Base-by-base conservation (phyloP, 1,284 basidiomycete species). In the Cutaneotrichosporon sp. region DNA sequence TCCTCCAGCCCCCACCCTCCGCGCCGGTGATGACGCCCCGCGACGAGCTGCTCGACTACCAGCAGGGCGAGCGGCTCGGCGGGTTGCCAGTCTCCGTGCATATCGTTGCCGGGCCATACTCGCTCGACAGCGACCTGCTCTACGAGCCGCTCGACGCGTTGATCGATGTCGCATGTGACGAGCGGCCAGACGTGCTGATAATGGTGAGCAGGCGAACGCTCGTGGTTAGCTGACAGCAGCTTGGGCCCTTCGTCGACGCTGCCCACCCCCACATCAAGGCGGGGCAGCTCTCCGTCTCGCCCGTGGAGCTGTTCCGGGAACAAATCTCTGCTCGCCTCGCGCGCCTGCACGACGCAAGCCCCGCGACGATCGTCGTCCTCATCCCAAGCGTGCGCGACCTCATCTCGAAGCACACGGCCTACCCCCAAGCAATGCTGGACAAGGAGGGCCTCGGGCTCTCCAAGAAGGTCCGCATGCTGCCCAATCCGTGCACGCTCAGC, bases 181-280 rank as follows among this genome's bases (percentile, higher is more conserved):
- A 83, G 29, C 87, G 87, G 66, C 94, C 95, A 1, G 84, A 88
- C 49, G 89, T 90, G 0, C 72, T 95, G 1, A 78, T 98, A 11
- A 81, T 98, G 58, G 93, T 95, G 72, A 63, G 87, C 79, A n/a
- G n/a, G n/a, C n/a, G n/a, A n/a, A n/a, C n/a, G 13, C 4, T 11
- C 9, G 25, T n/a, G n/a, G 14, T 31, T 4, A 27, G 29, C 61
- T 70, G 33, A 59, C 57, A 22, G 0, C 71, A 95, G 93, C 80
- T 91, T 14, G 95, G 95, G 0, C 95, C 95, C 0, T 98, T 98
- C 72, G 79, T 98, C 38, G 91, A 95, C 67, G 78, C 84, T 0
- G 75, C 83, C 16, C 93, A 98, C 77, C 85, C 89, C 0, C 80
- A 83, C 46, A 84, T 98, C 63, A 86, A 86, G 72, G 75, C 81